phyloP scores from a whole-genome alignment of 2,329 filamentous ascomycete species.

The Alternaria angustiovoidea region DNA sequence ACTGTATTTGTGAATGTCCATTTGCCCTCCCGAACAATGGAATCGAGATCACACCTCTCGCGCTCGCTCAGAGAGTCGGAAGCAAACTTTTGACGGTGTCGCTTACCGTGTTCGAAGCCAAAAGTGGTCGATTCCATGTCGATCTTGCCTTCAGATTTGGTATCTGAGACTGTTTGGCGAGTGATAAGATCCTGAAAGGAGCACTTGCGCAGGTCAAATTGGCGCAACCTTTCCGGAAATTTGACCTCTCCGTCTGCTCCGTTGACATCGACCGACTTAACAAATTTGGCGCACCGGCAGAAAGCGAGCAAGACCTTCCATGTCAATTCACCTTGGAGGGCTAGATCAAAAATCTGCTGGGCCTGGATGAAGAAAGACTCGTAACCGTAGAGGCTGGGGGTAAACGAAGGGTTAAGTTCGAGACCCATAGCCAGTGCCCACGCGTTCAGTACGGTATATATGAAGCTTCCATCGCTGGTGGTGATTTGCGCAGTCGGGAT shows the following conservation, averaged over 20 bases:
- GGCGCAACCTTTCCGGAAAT: slow-evolving; percentile 1
- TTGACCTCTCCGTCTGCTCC: neutral
- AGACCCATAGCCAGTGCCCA: slow-evolving; percentile 32
- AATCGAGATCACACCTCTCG: neutral
- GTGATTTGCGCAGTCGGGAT: slow-evolving; percentile 9
- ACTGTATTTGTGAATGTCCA: slow-evolving; percentile 1
- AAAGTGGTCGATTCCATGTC: neutral
- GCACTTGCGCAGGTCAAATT: slow-evolving; percentile 13
- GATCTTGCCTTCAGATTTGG: neutral
- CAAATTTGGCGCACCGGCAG: slow-evolving; percentile 12
- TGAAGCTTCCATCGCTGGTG: neutral
- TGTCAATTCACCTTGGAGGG: slow-evolving; percentile 7
- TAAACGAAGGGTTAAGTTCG: slow-evolving; percentile 12
- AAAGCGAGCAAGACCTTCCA: slow-evolving; percentile 24
- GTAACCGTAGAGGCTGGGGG: neutral
- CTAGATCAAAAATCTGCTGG: slow-evolving; percentile 14
- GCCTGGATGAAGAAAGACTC: slow-evolving; percentile 13
- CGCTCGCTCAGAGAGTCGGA: neutral
- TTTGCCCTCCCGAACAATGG: neutral
- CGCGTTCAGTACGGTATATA: slow-evolving; percentile 23
- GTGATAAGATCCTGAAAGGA: neutral
- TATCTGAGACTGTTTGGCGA: neutral
- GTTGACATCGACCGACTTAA: neutral
- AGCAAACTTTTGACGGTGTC: neutral
- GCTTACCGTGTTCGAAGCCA: neutral